A percentile compares a stretch with the other conserved stretches of the same genome.
Evolutionary conservation across 495 filamentous ascomycete genomes (phyloP).

Genomic region (Neurospora sp.): DNA sequence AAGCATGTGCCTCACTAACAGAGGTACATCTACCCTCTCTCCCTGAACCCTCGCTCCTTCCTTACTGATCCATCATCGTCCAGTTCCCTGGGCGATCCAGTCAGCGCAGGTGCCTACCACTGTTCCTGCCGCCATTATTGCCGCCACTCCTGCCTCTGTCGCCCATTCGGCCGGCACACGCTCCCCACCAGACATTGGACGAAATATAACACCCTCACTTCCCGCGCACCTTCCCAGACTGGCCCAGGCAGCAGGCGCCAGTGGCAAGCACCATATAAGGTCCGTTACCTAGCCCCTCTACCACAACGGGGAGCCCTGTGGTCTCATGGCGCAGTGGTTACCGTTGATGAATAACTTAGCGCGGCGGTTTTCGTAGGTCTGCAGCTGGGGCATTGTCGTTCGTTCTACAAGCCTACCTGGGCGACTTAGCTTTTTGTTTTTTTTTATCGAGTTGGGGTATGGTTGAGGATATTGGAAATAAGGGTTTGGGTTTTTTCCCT

Average conservation of each 20-base stretch:
- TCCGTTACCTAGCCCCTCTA: not conserved
- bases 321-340: not conserved
- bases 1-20: too few relatives aligned
- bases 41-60: too few relatives aligned
- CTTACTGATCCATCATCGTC: too few relatives aligned
- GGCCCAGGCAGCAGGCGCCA: too few relatives aligned
- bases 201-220: not conserved
- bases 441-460: not conserved
- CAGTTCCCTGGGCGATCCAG: too few relatives aligned
- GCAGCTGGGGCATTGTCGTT: not conserved
- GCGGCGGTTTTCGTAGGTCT: not conserved
- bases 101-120: not conserved
- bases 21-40: too few relatives aligned
- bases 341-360: not conserved
- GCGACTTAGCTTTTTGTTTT: not conserved
- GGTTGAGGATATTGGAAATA: not conserved
- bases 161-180: not conserved
- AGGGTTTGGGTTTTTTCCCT: not conserved
- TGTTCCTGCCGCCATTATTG: not conserved
- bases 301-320: not conserved
- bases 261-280: not conserved
- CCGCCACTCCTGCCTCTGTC: not conserved
- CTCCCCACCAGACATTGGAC: not conserved
- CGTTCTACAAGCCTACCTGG: not conserved
- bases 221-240: not conserved